Conservation (phyloP, 805 yeast species). For the Metschnikowia amazonensis region DNA sequence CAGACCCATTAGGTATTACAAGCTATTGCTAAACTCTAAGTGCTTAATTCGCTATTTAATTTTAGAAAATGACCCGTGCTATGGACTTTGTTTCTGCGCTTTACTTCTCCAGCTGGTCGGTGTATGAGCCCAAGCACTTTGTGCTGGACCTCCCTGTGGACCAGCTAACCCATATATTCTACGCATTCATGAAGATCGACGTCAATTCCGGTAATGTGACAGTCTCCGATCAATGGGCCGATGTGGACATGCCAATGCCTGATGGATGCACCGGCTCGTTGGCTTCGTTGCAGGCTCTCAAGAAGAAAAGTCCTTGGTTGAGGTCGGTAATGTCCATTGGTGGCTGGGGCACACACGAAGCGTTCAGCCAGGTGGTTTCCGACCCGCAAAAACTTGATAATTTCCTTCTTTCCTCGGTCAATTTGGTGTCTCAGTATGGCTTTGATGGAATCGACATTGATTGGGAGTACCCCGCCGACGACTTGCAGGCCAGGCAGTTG, state of each 20-base stretch:
- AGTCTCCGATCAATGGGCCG: conserved; percentile 66
- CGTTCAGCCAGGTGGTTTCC: conserved; percentile 27
- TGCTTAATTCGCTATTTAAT: not conserved
- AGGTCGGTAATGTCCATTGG: conserved; percentile 76
- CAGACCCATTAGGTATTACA: not conserved
- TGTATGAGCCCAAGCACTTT: conserved; percentile 41
- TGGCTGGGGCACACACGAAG: conserved; percentile 59
- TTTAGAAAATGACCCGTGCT: not conserved
- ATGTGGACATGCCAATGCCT: conserved; percentile 40
- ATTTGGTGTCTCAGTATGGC: conserved; percentile 48
- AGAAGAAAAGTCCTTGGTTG: conserved; percentile 37
- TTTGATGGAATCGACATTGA: conserved; percentile 93
- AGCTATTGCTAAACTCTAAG: not conserved
- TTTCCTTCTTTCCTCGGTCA: conserved; percentile 51
- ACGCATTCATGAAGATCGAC: conserved; percentile 69
- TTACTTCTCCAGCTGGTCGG: conserved; percentile 52
- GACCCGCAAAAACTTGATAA: conserved; percentile 25
- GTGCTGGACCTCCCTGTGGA: conserved; percentile 61
- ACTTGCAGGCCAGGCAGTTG: conserved; percentile 43
- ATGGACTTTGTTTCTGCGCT: conserved; percentile 12
- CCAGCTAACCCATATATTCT: conserved; percentile 63
- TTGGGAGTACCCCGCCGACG: conserved; percentile 80
- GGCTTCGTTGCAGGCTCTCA: conserved; percentile 41
- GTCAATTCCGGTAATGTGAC: conserved; percentile 48
- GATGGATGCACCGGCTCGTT: conserved; percentile 30